Percentiles rank a stretch among this genome's conserved stretches.
Conservation (phyloP, 768 basidiomycete genomes). For the Tricholoma bakamatsutake region DNA sequence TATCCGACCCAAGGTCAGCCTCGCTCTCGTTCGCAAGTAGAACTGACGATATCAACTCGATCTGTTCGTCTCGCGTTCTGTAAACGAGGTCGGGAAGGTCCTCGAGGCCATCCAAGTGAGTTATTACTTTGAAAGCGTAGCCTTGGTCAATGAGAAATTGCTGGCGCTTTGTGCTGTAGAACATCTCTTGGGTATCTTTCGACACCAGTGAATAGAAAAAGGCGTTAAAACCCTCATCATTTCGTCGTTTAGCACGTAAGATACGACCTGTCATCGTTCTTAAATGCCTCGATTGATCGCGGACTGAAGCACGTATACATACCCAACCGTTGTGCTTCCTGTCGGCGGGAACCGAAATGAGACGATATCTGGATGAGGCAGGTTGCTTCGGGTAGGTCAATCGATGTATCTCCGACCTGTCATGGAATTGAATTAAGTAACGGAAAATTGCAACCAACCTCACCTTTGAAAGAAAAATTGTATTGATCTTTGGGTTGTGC, state of each 20-base stretch:
- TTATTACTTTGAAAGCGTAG: conserved; percentile 99
- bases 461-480: conserved; percentile 97
- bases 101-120: conserved; percentile 90
- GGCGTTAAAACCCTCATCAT: conserved; percentile 99
- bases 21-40: conserved; percentile 87
- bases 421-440: neutral
- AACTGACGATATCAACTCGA: conserved; percentile 92
- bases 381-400: conserved; percentile 97
- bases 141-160: conserved; percentile 99
- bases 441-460: conserved; percentile 14
- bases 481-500: conserved; percentile 91
- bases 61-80: conserved; percentile 86
- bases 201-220: conserved; percentile 99
- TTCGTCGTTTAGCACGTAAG: conserved; percentile 91
- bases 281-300: neutral
- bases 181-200: conserved; percentile 99
- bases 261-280: conserved; percentile 65
- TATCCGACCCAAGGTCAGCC: conserved; percentile 82
- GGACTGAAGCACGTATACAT: conserved; percentile 29
- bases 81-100: conserved; percentile 86
- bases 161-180: conserved; percentile 97
- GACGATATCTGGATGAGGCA: conserved; percentile 99
- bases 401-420: conserved; percentile 96
- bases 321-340: conserved; percentile 97
- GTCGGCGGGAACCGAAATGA: conserved; percentile 95